These are phyloP conservation scores for Coniferiporia weirii DNA, from an alignment of 1,284 basidiomycete species.

Conservation along the genomic window DNA sequence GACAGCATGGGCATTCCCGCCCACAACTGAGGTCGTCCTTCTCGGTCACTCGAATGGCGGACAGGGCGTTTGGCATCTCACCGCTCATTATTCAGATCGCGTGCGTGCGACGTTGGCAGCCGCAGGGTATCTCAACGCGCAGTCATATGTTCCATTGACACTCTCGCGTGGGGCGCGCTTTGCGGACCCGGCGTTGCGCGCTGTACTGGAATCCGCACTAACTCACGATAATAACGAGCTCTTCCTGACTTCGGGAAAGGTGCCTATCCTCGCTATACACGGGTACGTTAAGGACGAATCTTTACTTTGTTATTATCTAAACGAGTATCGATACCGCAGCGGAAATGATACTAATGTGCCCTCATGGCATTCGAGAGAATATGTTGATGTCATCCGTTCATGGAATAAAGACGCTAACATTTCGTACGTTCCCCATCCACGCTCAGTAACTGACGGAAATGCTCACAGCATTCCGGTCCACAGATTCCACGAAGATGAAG, in stretches of 20 bases:
- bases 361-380: slow-evolving; percentile 70
- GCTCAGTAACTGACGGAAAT: neutral
- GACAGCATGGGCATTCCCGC: slow-evolving; percentile 35
- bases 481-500: slow-evolving; percentile 63
- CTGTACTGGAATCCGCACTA: slow-evolving; percentile 67
- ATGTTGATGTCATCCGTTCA: slow-evolving; percentile 48
- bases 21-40: slow-evolving; percentile 47
- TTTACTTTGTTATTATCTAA: slow-evolving; percentile 1
- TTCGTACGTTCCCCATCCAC: slow-evolving; percentile 34
- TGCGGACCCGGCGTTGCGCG: slow-evolving; percentile 67
- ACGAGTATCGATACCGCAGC: slow-evolving; percentile 31
- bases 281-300: slow-evolving; percentile 45
- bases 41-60: slow-evolving; percentile 93
- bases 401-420: slow-evolving; percentile 50
- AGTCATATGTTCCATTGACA: slow-evolving; percentile 74
- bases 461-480: neutral
- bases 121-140: slow-evolving; percentile 78
- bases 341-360: slow-evolving; percentile 76
- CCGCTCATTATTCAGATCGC: slow-evolving; percentile 71
- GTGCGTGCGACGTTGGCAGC: slow-evolving; percentile 72
- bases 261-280: slow-evolving; percentile 71
- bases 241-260: slow-evolving; percentile 60
- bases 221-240: slow-evolving; percentile 85
- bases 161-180: slow-evolving; percentile 61
- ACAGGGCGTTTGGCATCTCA: slow-evolving; percentile 82